phyloP scores from a whole-genome alignment of 768 basidiomycete genomes.

The Chalciporus chontae region DNA sequence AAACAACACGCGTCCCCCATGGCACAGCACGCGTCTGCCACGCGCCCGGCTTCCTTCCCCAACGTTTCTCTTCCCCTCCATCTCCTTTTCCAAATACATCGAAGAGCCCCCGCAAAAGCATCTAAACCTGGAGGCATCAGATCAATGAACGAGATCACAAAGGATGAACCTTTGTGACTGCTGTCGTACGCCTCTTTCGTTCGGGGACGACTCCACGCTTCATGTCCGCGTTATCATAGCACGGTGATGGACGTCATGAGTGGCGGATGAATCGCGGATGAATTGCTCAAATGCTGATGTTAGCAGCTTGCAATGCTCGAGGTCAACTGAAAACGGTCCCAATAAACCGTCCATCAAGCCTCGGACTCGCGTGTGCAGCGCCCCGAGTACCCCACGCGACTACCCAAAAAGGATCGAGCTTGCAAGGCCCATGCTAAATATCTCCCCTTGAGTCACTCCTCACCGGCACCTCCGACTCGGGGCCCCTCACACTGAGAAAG shows the following conservation, averaged over 20 bases:
- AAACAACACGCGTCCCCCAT: constrained; percentile 24
- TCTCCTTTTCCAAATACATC: not conserved
- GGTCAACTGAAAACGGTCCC: not conserved
- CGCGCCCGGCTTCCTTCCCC: constrained; percentile 7
- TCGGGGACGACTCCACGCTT: constrained; percentile 1
- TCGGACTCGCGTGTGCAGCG: constrained; percentile 9
- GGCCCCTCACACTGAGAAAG: not conserved
- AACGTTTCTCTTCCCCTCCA: constrained; percentile 5
- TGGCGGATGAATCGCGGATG: not conserved
- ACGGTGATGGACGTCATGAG: not conserved
- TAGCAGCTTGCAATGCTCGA: constrained; percentile 1
- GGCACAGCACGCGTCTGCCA: constrained; percentile 29
- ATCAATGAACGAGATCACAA: constrained; percentile 6
- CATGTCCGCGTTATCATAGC: constrained; percentile 9
- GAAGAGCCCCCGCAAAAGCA: not conserved
- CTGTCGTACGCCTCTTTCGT: not conserved
- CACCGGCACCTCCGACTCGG: no score
- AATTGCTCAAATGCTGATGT: not conserved
- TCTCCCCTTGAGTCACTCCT: no score
- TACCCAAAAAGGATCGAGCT: not conserved
- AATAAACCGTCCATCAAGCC: constrained; percentile 5
- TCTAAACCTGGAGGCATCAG: constrained; percentile 4
- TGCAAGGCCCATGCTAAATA: not conserved
- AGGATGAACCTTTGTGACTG: not conserved
- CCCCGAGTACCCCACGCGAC: constrained; percentile 4